Percentiles rank a stretch among this genome's conserved stretches.
These are phyloP conservation scores for Suhomyces vadensis DNA, from an alignment of 805 yeast species.

Conservation along the genomic window DNA sequence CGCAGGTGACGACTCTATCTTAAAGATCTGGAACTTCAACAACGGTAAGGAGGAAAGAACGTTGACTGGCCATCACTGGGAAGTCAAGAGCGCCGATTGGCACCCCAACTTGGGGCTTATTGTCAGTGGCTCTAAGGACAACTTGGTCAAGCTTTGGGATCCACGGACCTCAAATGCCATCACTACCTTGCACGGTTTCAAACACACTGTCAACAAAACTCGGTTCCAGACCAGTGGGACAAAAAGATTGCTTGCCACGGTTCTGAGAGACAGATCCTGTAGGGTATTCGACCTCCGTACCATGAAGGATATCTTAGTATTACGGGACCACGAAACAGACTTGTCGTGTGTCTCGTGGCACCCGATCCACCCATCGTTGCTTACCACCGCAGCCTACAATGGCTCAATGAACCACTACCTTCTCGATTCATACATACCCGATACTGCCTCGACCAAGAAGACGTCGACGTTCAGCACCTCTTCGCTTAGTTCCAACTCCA, in stretches of 20 bases:
- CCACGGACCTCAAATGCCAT: slow-evolving; percentile 78
- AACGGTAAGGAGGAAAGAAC: slow-evolving; percentile 80
- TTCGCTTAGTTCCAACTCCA: not conserved
- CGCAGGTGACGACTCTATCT: slow-evolving; percentile 85
- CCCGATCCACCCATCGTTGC: slow-evolving; percentile 76
- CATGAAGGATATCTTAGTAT: slow-evolving; percentile 72
- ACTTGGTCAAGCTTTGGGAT: slow-evolving; percentile 92
- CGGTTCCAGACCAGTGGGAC: slow-evolving; percentile 84
- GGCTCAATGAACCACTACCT: slow-evolving; percentile 82
- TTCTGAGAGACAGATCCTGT: slow-evolving; percentile 85
- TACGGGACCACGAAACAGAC: slow-evolving; percentile 82
- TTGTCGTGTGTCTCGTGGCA: slow-evolving; percentile 89
- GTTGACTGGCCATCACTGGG: slow-evolving; percentile 96
- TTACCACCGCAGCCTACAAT: slow-evolving; percentile 85
- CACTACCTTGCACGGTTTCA: slow-evolving; percentile 84
- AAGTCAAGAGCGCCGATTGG: slow-evolving; percentile 97
- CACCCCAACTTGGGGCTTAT: slow-evolving; percentile 84
- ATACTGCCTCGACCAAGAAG: slow-evolving; percentile 17
- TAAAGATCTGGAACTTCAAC: slow-evolving; percentile 94
- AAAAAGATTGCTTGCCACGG: slow-evolving; percentile 71
- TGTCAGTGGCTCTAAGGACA: slow-evolving; percentile 94
- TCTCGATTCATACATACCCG: slow-evolving; percentile 53
- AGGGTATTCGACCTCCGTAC: slow-evolving; percentile 84
- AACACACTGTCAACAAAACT: slow-evolving; percentile 88
- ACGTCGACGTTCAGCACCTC: slow-evolving; percentile 14